A percentile compares a stretch with the other conserved stretches of the same genome.
Conservation (phyloP, 192 early-diverging fungal genomes). For the Gryganskiella cystojenkinii region DNA sequence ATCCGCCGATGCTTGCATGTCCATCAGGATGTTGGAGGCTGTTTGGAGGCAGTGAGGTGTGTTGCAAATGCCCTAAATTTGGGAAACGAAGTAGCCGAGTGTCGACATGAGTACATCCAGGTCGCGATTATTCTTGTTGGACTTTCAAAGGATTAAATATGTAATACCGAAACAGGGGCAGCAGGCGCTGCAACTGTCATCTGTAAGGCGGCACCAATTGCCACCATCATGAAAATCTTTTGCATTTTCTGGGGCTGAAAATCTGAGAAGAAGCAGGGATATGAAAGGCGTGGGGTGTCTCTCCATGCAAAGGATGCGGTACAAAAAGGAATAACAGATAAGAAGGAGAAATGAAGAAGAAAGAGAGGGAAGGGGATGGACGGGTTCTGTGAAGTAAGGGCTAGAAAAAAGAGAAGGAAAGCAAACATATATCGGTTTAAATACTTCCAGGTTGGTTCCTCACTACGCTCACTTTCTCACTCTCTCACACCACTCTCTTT, state of each 20-base stretch:
- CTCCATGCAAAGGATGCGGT: no score
- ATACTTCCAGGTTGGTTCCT: no score
- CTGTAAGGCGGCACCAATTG: slow-evolving; percentile 21
- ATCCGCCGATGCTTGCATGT: slow-evolving; percentile 62
- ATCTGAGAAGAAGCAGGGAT: no score
- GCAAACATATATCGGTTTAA: no score
- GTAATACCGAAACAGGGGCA: background rate
- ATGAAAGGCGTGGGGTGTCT: no score
- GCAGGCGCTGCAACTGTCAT: slow-evolving; percentile 9
- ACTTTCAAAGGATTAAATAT: background rate
- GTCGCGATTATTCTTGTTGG: background rate
- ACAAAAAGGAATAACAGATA: slow-evolving; percentile 2
- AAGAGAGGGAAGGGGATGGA: background rate
- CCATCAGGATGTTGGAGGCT: slow-evolving; percentile 57
- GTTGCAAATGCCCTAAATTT: slow-evolving; percentile 54
- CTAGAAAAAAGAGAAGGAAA: no score
- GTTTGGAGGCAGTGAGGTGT: slow-evolving; percentile 61
- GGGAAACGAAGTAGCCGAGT: background rate
- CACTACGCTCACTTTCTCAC: no score
- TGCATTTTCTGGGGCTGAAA: background rate
- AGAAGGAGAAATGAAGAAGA: background rate
- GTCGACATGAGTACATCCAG: background rate
- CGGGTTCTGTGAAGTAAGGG: no score
- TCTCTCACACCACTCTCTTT: background rate
- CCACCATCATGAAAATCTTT: slow-evolving; percentile 12